Evolutionary conservation across 163 green algal species (phyloP).

Genomic region (Volvox carteri): DNA sequence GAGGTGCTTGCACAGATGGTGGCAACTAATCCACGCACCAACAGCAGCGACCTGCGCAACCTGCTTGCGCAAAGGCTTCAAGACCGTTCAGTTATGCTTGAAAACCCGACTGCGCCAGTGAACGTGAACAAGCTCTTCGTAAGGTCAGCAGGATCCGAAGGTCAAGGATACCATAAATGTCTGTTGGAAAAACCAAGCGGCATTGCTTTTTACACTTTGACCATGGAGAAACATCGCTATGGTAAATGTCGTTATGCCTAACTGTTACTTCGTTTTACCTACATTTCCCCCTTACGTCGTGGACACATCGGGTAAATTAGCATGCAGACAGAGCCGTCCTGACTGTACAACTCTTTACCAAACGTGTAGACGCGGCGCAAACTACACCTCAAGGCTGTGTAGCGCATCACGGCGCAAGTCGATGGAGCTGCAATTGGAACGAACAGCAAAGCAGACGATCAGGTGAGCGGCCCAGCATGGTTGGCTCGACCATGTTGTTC

Average conservation of each 20-base stretch:
- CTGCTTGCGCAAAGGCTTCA: slow-evolving; percentile 6
- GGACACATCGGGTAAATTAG: no score
- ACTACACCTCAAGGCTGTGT: slow-evolving; percentile 6
- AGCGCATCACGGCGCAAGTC: not conserved
- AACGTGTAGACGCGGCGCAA: not conserved
- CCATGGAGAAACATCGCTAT: no score
- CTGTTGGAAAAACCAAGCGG: no score
- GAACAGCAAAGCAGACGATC: not conserved
- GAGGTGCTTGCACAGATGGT: slow-evolving; percentile 40
- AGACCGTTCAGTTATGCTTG: slow-evolving; percentile 29
- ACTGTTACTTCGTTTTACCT: no score
- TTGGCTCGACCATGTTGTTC: not conserved
- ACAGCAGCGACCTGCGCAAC: not conserved
- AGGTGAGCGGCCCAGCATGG: not conserved
- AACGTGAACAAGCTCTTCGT: slow-evolving; percentile 23
- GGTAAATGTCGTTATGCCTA: no score
- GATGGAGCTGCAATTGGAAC: not conserved
- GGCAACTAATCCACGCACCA: slow-evolving; percentile 31
- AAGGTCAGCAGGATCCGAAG: not conserved
- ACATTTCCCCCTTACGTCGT: no score
- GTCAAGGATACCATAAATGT: no score
- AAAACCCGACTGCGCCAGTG: slow-evolving; percentile 20
- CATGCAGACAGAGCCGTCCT: no score
- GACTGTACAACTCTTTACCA: no score
- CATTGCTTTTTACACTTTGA: no score